A percentile compares a stretch with the other conserved stretches of the same genome.
Conservation (phyloP, 306 rosid species). For the Prunus padus region DNA sequence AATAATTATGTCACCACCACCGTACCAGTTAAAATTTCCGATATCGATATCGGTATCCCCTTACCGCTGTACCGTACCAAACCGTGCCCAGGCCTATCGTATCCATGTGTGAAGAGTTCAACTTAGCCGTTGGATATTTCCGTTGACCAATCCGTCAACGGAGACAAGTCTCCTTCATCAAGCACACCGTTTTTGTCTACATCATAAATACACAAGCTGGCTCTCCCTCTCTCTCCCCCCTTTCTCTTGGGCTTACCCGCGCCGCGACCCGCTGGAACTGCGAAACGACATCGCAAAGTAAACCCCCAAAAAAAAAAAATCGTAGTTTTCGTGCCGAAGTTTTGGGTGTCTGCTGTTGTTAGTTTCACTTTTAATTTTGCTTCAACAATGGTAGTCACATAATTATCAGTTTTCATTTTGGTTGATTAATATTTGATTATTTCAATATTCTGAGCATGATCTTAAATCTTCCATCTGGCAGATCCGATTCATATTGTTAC, state of each 20-base stretch:
- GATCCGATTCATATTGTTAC: conserved; percentile 97
- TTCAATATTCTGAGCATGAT: background rate
- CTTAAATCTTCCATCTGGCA: conserved; percentile 28
- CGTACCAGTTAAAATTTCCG: too few species aligned
- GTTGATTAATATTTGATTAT: background rate
- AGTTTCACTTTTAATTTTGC: background rate
- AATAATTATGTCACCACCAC: too few species aligned
- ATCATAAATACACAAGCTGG: background rate
- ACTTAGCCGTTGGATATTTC: background rate
- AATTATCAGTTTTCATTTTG: background rate
- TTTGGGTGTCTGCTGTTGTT: background rate
- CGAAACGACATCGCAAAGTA: background rate
- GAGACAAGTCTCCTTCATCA: background rate
- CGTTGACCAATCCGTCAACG: background rate
- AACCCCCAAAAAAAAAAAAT: background rate
- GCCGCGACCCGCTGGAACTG: background rate
- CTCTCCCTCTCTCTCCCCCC: background rate
- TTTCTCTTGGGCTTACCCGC: background rate
- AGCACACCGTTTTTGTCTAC: background rate
- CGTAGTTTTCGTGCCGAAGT: background rate
- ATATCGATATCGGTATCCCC: too few species aligned
- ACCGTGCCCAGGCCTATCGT: too few species aligned
- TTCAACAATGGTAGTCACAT: conserved; percentile 13
- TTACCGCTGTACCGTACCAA: too few species aligned
- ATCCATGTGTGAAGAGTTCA: background rate